Evolutionary conservation across 129 eudicot genomes (phyloP).

Genomic region (Escallonia herrerae): DNA sequence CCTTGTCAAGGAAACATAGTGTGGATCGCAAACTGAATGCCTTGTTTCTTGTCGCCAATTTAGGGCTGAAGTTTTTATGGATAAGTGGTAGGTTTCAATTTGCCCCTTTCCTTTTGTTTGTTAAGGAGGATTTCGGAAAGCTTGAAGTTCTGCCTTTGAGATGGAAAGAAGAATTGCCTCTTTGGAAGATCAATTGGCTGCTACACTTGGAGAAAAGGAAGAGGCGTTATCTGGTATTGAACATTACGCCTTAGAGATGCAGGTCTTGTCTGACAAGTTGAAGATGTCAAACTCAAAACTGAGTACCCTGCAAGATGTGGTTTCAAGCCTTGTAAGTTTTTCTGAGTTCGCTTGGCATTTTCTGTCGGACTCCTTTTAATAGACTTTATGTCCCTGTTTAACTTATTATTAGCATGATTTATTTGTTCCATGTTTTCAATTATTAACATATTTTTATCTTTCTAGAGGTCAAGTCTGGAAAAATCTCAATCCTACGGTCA

Average conservation of each 20-base stretch:
- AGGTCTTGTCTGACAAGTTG: constrained; percentile 46
- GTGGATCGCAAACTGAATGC: background rate
- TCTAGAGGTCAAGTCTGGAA: constrained; percentile 55
- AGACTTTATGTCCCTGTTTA: too few relatives aligned
- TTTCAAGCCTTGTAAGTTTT: constrained; percentile 62
- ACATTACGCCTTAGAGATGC: constrained; percentile 50
- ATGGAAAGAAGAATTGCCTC: constrained; percentile 94
- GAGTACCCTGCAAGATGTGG: constrained; percentile 41
- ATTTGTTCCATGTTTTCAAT: background rate
- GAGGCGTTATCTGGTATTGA: constrained; percentile 46
- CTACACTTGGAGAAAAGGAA: constrained; percentile 55
- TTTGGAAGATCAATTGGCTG: constrained; percentile 62
- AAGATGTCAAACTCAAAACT: constrained; percentile 47
- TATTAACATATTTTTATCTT: constrained; percentile 1
- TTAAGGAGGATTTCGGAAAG: constrained; percentile 69
- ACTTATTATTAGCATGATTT: background rate
- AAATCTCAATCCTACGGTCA: constrained; percentile 34
- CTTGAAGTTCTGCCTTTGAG: constrained; percentile 93
- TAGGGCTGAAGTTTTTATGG: background rate
- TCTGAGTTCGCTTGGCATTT: background rate
- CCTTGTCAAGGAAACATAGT: too few relatives aligned
- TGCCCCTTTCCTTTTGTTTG: constrained; percentile 4
- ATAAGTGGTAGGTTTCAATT: background rate
- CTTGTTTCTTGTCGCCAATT: background rate
- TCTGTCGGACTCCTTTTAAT: background rate